Evolutionary conservation across 2,329 filamentous ascomycete genomes (phyloP).

Genomic region (Blastomyces parvus): DNA sequence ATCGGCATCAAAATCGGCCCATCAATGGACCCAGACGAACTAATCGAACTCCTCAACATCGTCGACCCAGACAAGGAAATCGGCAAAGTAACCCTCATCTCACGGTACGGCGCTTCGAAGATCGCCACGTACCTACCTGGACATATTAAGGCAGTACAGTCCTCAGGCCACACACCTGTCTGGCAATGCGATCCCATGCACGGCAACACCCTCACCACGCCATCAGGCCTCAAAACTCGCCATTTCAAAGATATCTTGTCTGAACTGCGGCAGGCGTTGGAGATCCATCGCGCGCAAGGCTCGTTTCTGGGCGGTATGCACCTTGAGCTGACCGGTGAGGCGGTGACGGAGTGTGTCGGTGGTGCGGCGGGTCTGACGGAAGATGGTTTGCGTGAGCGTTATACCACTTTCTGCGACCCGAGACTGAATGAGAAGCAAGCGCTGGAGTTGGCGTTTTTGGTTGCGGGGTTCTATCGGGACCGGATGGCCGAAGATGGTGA

Average conservation of each 20-base stretch:
- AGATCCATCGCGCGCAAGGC: slow-evolving; percentile 71
- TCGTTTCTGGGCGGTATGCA: slow-evolving; percentile 91
- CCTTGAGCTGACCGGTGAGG: slow-evolving; percentile 88
- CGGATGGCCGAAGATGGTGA: slow-evolving; percentile 25
- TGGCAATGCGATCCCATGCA: slow-evolving; percentile 99
- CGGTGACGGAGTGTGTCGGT: slow-evolving; percentile 90
- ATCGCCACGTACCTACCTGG: slow-evolving; percentile 65
- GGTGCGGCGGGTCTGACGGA: slow-evolving; percentile 80
- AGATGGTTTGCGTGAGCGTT: slow-evolving; percentile 79
- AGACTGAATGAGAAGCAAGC: slow-evolving; percentile 96
- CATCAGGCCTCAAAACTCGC: slow-evolving; percentile 77
- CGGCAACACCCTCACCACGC: slow-evolving; percentile 61
- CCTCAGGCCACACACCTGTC: slow-evolving; percentile 65
- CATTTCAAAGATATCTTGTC: slow-evolving; percentile 83
- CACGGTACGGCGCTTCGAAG: slow-evolving; percentile 75
- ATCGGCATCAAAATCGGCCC: slow-evolving; percentile 95
- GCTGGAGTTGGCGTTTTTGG: slow-evolving; percentile 83
- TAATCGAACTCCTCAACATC: slow-evolving; percentile 68
- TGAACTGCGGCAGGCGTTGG: slow-evolving; percentile 73
- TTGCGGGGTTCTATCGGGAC: slow-evolving; percentile 68
- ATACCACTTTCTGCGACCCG: slow-evolving; percentile 94
- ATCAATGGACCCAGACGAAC: slow-evolving; percentile 64
- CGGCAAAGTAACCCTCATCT: slow-evolving; percentile 93
- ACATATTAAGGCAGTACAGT: slow-evolving; percentile 83
- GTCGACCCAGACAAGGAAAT: slow-evolving; percentile 75